Conservation (phyloP, 2,329 filamentous ascomycete species). For the Fusarium ramigenum region DNA sequence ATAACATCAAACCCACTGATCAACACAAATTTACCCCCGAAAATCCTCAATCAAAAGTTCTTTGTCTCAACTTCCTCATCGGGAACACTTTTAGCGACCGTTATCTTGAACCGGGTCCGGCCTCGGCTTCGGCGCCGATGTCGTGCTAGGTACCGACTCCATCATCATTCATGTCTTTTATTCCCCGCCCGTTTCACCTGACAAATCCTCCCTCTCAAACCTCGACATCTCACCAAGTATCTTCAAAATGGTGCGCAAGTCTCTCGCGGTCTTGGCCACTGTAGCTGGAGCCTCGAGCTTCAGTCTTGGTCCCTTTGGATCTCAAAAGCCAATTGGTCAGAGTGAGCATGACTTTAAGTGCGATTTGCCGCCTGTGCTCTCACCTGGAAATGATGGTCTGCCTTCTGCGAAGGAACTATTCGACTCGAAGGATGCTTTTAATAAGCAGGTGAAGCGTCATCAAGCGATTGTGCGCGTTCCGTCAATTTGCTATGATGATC, state of each 20-base stretch:
- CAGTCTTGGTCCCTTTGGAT: conserved; percentile 13
- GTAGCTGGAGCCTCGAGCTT: conserved; percentile 23
- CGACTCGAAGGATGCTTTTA: conserved; percentile 45
- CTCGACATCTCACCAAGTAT: neutral
- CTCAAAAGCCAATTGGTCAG: conserved; percentile 33
- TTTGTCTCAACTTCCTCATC: conserved; percentile 16
- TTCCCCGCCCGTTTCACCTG: conserved; percentile 11
- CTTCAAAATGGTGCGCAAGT: conserved; percentile 30
- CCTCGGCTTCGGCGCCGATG: conserved; percentile 27
- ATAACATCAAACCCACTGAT: neutral
- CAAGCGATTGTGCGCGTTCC: conserved; percentile 65
- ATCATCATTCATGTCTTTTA: conserved; percentile 8
- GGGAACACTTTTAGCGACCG: conserved; percentile 3
- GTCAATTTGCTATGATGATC: conserved; percentile 65
- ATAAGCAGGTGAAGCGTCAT: conserved; percentile 58
- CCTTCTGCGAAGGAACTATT: conserved; percentile 47
- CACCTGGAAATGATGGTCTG: conserved; percentile 46
- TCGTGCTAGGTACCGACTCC: conserved; percentile 23
- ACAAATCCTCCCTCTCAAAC: neutral
- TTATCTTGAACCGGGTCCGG: conserved; percentile 3
- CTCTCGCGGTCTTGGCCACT: conserved; percentile 31
- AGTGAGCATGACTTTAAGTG: conserved; percentile 41
- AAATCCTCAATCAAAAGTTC: conserved; percentile 8
- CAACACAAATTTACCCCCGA: neutral
- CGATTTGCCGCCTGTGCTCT: conserved; percentile 48